A percentile compares a stretch with the other conserved stretches of the same genome.
Conservation (phyloP, 2,329 filamentous ascomycete species). For the Alternaria triticina region DNA sequence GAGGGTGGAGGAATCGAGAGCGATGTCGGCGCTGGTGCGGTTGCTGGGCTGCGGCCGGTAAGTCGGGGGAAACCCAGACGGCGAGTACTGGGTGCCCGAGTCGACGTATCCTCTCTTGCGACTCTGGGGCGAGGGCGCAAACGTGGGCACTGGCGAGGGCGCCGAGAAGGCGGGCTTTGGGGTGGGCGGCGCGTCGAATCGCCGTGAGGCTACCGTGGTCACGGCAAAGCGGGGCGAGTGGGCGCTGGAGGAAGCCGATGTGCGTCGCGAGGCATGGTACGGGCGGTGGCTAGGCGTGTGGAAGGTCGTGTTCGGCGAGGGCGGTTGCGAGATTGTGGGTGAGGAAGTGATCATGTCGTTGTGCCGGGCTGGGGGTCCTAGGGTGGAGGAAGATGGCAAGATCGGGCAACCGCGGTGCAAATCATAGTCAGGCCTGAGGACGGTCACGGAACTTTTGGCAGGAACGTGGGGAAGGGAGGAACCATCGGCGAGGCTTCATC, state of each 20-base stretch:
- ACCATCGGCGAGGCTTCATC: slow-evolving; percentile 17
- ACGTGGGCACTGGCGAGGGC: slow-evolving; percentile 32
- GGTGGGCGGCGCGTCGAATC: slow-evolving; percentile 35
- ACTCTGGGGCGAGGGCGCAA: slow-evolving; percentile 33
- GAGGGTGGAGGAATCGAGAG: neutral
- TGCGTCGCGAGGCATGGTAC: slow-evolving; percentile 44
- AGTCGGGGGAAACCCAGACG: slow-evolving; percentile 55
- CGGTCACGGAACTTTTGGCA: neutral
- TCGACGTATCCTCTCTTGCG: slow-evolving; percentile 53
- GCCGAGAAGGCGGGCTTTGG: slow-evolving; percentile 26
- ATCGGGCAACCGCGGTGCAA: slow-evolving; percentile 5
- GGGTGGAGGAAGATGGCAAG: slow-evolving; percentile 7
- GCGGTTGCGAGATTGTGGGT: slow-evolving; percentile 46
- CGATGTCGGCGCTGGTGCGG: neutral
- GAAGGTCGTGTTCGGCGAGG: slow-evolving; percentile 45
- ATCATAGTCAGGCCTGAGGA: slow-evolving; percentile 23
- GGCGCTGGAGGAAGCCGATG: slow-evolving; percentile 37
- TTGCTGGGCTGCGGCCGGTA: slow-evolving; percentile 30
- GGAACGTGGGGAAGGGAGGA: slow-evolving; percentile 17
- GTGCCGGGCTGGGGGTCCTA: slow-evolving; percentile 9
- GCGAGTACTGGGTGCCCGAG: slow-evolving; percentile 62
- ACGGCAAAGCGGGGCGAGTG: slow-evolving; percentile 45
- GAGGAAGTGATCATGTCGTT: slow-evolving; percentile 46
- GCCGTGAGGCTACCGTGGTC: slow-evolving; percentile 34
- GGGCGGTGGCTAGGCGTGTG: slow-evolving; percentile 37